Evolutionary conservation across 805 yeast species (phyloP), one percentile per base, ranked within the genome.

Genomic region (Candida chilensis): DNA sequence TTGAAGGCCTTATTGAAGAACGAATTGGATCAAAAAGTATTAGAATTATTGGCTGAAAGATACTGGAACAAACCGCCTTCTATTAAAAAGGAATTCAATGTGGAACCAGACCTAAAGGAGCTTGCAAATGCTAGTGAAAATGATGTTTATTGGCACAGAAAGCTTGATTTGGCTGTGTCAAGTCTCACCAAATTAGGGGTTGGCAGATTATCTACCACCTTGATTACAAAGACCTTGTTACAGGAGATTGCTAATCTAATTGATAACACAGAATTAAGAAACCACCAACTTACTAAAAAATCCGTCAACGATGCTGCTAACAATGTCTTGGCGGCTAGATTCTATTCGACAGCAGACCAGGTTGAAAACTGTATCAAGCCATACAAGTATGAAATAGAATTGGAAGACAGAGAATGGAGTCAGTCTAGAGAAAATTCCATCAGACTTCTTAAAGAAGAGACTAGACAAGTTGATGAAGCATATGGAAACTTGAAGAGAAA

Each of bases 331-430:
- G 78, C 78, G 38, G 60, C 82, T 17, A 75, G 90, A 39, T 92
- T 71, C 50, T 84, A 78, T 39, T 79, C 95, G 1, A 90, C 98
- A 0, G 94, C 98, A 0, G 99, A 94, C 52, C 99, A 92, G 52
- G 97, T 92, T 5, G 99, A 92, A 47, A 92, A 94, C 54, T 88
- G 97, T 58, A 90, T 92, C 46, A 92, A 92, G 52, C 99, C 99
- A 2, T 92, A 81, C 61, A 92, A 92, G 58, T 92, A 90, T 52
- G 99, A 92, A 48, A 88, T 92, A 36, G 99, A 92, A 47, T 74
- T 92, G 29, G 97, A 92, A 48, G 95, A 88, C 42, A 67, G 96
- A 24, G 99, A 92, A 52, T 92, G 99, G 99, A 57, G 62, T 18
- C 48, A 69, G 5, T 78, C 95, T 22, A 74, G 84, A 36, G 94